phyloP scores from a whole-genome alignment of 2,329 filamentous ascomycete genomes.

The Xylariales sp. region DNA sequence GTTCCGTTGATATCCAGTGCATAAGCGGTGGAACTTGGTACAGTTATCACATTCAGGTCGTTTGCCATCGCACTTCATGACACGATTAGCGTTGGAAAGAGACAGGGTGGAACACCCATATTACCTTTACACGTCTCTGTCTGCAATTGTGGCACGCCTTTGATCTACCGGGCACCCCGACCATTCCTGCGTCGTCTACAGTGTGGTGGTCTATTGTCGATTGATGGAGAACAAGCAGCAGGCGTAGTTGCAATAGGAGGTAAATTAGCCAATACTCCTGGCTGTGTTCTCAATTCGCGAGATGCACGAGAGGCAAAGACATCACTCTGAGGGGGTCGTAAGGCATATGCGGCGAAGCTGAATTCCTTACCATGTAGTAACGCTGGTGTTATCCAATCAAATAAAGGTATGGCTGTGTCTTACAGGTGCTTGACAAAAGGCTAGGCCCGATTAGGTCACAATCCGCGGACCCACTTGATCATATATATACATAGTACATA shows the following conservation, averaged over 20 bases:
- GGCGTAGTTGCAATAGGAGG: no score
- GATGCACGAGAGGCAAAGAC: no score
- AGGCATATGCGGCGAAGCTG: not conserved
- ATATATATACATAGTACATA: no score
- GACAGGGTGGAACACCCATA: not conserved
- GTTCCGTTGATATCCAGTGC: conserved; percentile 19
- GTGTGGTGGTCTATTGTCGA: no score
- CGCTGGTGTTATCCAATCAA: not conserved
- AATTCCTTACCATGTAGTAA: not conserved
- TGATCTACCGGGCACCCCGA: conserved; percentile 10
- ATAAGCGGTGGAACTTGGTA: conserved; percentile 17
- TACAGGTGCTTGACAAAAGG: not conserved
- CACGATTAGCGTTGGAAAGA: not conserved
- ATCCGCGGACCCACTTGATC: not conserved
- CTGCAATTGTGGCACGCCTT: conserved; percentile 10
- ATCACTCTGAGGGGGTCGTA: no score
- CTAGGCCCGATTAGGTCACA: conserved; percentile 1
- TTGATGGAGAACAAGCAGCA: not conserved
- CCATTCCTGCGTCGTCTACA: conserved; percentile 7
- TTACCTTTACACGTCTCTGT: conserved; percentile 6
- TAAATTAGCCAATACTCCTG: no score
- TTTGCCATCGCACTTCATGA: conserved; percentile 15
- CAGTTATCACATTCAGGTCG: conserved; percentile 17
- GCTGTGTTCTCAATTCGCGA: no score
- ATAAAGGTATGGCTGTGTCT: not conserved